A percentile compares a stretch with the other conserved stretches of the same genome.
Evolutionary conservation across 306 rosid species (phyloP).

Genomic region (Corylus americana): DNA sequence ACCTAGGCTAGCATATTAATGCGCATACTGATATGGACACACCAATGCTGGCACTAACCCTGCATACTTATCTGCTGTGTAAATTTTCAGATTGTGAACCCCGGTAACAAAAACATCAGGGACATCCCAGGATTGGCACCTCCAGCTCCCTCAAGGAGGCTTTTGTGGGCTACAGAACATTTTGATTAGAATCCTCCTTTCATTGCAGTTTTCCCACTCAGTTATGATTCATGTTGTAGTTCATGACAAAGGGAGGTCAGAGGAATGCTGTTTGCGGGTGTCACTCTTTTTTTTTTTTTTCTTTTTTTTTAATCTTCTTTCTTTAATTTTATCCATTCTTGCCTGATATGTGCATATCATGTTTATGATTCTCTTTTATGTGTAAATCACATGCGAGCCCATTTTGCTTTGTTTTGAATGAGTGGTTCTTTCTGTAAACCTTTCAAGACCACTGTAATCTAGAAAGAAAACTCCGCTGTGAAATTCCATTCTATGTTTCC

Average conservation of each 20-base stretch:
- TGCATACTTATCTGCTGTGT: background rate
- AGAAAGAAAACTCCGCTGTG: background rate
- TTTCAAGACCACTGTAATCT: slow-evolving; percentile 7
- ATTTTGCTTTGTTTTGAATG: slow-evolving; percentile 43
- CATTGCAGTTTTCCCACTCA: slow-evolving; percentile 28
- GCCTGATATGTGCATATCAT: slow-evolving; percentile 60
- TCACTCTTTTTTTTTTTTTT: slow-evolving; percentile 27
- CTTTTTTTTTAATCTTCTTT: slow-evolving; percentile 27
- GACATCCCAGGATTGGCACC: slow-evolving; percentile 98
- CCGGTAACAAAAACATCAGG: slow-evolving; percentile 74
- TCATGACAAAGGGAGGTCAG: slow-evolving; percentile 29
- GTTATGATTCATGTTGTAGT: slow-evolving; percentile 27
- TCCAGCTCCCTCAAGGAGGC: slow-evolving; percentile 87
- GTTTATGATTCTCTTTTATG: slow-evolving; percentile 46
- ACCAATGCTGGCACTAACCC: background rate
- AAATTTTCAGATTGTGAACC: slow-evolving; percentile 77
- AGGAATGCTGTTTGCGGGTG: slow-evolving; percentile 42
- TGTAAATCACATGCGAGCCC: slow-evolving; percentile 54
- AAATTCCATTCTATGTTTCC: too few species aligned
- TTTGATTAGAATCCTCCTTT: slow-evolving; percentile 36
- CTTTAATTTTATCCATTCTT: slow-evolving; percentile 40
- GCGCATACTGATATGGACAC: background rate
- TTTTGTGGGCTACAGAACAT: slow-evolving; percentile 58
- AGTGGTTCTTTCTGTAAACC: slow-evolving; percentile 40
- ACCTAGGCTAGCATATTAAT: background rate